Evolutionary conservation across 495 filamentous ascomycete species (phyloP), one percentile per base, ranked within the genome.

Genomic region (Daldinia childiae): DNA sequence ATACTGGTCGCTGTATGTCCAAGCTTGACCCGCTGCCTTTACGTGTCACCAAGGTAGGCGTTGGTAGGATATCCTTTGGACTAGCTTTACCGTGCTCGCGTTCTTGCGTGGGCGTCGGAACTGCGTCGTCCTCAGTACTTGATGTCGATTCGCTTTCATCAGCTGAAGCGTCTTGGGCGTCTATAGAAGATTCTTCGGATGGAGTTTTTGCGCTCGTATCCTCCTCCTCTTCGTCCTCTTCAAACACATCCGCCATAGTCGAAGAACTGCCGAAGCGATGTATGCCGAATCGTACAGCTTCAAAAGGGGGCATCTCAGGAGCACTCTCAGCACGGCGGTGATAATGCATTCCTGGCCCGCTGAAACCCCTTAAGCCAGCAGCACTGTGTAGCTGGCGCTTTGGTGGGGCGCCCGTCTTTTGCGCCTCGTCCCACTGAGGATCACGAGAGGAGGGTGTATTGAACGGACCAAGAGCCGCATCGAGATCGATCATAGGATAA

Each of bases 381-480:
- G 93, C 92, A 74, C 95, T 98, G 80, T 99, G 96, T 84, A 99
- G 89, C 66, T 91, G 88, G 71, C 90, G 90, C 63, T 90, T 91
- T 55, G 87, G 86, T 17, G 85, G 80, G 12, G 87, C 89, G 27
- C 86, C 88, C 56, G 85, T 88, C 45, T 82, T 75, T 66, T 87
- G 85, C 19, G 85, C 84, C 11, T 81, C 81, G 34, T 88, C 85
- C 86, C 86, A 87, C 64, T 86, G 86, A 15, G 84, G 77, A 69
- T 86, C 87, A 57, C 79, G 82, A 70, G 84, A 85, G 65, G 87
- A 81, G 4, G 93, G 93, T 1, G 92, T 95, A 74, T 95, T 94
- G 80, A 97, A 97, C 0, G 95, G 94, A 2, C 93, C 93, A 11
- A 99, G 83, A n/a, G 95, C 95, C 38, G 94, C 95, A 83, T 99